Conservation (phyloP, 1,139 yeast genomes). For the Pneumocystis carinii region DNA sequence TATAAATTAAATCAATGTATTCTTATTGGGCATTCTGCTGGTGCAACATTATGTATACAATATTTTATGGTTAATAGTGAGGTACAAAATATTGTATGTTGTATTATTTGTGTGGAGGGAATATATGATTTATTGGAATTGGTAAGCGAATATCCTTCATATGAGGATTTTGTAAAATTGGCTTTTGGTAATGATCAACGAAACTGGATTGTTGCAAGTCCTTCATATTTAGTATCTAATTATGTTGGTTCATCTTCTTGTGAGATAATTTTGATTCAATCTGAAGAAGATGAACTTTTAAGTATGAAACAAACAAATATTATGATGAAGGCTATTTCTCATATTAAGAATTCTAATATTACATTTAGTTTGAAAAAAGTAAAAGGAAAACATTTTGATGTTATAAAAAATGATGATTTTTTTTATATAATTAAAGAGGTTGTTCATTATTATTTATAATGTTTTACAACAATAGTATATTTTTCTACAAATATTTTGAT, state of each 20-base stretch:
- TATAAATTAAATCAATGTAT: constrained; percentile 23
- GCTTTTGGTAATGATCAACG: constrained; percentile 30
- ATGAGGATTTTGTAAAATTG: constrained; percentile 29
- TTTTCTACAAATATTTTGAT: constrained; percentile 2
- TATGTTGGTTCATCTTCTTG: not conserved
- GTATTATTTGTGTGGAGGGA: constrained; percentile 34
- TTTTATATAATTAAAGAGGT: not conserved
- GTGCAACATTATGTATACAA: constrained; percentile 58
- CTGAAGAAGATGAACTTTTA: constrained; percentile 13
- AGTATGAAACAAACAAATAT: constrained; percentile 13
- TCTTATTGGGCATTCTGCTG: constrained; percentile 68
- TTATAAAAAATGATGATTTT: not conserved
- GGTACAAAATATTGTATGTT: not conserved
- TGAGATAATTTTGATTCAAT: constrained; percentile 12
- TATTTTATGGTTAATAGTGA: constrained; percentile 22
- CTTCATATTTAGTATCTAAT: constrained; percentile 15
- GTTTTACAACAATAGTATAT: constrained; percentile 5
- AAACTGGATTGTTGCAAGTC: constrained; percentile 23
- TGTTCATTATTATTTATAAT: not conserved
- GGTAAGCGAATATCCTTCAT: constrained; percentile 33
- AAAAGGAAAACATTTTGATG: not conserved
- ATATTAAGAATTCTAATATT: not conserved
- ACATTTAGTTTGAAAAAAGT: constrained; percentile 1
- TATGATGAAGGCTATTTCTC: not conserved
- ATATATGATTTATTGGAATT: constrained; percentile 34